A percentile compares a stretch with the other conserved stretches of the same genome.
phyloP scores from a whole-genome alignment of 2,329 filamentous ascomycete genomes.

The Kalmusia sp. region DNA sequence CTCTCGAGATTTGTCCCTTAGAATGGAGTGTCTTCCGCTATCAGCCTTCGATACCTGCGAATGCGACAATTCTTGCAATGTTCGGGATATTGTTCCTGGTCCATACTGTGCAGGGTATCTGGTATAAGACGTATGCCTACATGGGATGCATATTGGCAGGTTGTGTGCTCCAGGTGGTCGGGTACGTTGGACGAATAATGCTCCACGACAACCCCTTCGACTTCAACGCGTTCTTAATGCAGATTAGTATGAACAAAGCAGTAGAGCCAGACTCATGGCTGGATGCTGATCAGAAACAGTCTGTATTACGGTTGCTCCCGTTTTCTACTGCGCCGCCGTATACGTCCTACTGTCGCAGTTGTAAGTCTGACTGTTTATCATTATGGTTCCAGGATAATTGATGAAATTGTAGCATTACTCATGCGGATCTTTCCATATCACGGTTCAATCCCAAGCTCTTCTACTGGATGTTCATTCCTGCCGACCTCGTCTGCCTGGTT shows the following conservation, averaged over 20 bases:
- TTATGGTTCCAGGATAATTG: not conserved
- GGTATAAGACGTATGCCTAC: conserved; percentile 7
- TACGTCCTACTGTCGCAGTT: conserved; percentile 15
- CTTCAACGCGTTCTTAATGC: conserved; percentile 20
- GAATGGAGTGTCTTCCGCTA: conserved; percentile 14
- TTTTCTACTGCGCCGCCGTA: conserved; percentile 21
- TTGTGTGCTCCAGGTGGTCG: conserved; percentile 13
- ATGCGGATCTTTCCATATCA: not conserved
- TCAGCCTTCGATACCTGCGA: conserved; percentile 10
- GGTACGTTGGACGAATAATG: conserved; percentile 17
- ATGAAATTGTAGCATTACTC: not conserved
- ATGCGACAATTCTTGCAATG: conserved; percentile 6
- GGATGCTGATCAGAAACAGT: conserved; percentile 2
- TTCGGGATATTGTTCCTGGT: conserved; percentile 9
- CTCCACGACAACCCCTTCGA: conserved; percentile 20
- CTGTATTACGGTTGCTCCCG: conserved; percentile 17
- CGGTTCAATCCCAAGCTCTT: conserved; percentile 15
- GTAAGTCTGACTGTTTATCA: conserved; percentile 8
- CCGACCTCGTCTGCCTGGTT: conserved; percentile 16
- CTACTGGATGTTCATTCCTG: conserved; percentile 15
- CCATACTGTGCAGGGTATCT: conserved; percentile 12
- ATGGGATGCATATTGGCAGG: conserved; percentile 9
- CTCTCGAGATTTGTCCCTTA: conserved; percentile 13
- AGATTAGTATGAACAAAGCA: too few species aligned
- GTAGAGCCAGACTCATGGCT: too few species aligned